These are phyloP conservation scores for Candida qinlingensis DNA, from an alignment of 805 yeast genomes.

Conservation along the genomic window DNA sequence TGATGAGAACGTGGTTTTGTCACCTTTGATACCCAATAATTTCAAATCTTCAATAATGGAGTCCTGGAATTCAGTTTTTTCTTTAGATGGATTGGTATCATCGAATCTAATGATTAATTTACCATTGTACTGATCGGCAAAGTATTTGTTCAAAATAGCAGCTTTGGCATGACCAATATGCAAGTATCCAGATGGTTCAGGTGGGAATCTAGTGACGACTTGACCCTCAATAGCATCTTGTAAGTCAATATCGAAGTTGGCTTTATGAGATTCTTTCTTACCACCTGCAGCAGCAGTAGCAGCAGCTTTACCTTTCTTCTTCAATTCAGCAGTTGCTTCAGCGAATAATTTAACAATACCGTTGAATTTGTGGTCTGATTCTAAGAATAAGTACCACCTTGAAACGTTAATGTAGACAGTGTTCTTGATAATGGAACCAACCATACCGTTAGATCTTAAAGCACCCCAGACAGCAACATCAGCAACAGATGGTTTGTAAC, in stretches of 20 bases:
- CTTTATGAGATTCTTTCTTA: constrained; percentile 82
- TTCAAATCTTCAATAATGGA: constrained; percentile 90
- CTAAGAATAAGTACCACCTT: constrained; percentile 86
- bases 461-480: constrained; percentile 94
- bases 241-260: constrained; percentile 90
- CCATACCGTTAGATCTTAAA: constrained; percentile 85
- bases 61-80: constrained; percentile 90
- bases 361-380: constrained; percentile 62
- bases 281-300: constrained; percentile 38
- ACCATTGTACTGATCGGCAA: constrained; percentile 94
- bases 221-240: constrained; percentile 89
- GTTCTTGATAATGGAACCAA: constrained; percentile 85
- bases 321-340: constrained; percentile 66
- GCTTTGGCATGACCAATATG: constrained; percentile 99
- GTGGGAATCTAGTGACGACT: constrained; percentile 98
- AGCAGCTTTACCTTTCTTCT: constrained; percentile 56
- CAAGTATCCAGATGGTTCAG: constrained; percentile 98
- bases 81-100: constrained; percentile 97
- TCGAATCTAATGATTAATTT: constrained; percentile 95
- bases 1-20: constrained; percentile 80
- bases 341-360: constrained; percentile 61
- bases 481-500: constrained; percentile 62
- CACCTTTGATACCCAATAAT: constrained; percentile 90
- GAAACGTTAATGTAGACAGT: constrained; percentile 80
- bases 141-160: constrained; percentile 92